Evolutionary conservation across 257 asterid genomes (phyloP).

Genomic region (Nicotiana attenuata): DNA sequence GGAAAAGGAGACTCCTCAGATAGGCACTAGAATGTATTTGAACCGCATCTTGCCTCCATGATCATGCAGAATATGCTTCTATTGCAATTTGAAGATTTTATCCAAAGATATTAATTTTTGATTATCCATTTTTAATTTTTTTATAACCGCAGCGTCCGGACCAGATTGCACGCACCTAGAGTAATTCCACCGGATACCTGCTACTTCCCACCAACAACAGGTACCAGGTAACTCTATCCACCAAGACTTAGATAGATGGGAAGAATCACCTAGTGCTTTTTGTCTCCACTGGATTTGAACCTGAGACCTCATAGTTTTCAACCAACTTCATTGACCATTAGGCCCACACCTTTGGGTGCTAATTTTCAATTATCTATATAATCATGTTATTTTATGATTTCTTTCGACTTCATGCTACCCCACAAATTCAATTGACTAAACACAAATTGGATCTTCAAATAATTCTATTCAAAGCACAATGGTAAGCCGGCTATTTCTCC

Average conservation of each 20-base stretch:
- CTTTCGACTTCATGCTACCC: neutral
- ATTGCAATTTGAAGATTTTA: neutral
- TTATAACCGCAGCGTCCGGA: no score
- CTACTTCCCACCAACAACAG: no score
- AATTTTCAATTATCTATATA: neutral
- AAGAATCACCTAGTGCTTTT: no score
- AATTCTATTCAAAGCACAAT: neutral
- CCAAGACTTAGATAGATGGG: no score
- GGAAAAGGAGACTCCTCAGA: neutral
- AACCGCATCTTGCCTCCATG: neutral
- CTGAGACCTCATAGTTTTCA: no score
- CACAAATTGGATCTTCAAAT: neutral
- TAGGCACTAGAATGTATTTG: neutral
- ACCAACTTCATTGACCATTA: no score
- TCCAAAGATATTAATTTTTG: neutral
- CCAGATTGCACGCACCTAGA: no score
- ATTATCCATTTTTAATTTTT: neutral
- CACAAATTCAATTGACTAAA: neutral
- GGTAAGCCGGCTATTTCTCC: neutral
- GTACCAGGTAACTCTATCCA: no score
- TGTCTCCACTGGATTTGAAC: no score
- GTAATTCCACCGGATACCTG: no score
- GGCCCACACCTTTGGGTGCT: neutral
- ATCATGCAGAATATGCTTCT: neutral
- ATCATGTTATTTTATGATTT: neutral